phyloP scores from a whole-genome alignment of 805 yeast genomes.

The Diddensiella santjacobensis region DNA sequence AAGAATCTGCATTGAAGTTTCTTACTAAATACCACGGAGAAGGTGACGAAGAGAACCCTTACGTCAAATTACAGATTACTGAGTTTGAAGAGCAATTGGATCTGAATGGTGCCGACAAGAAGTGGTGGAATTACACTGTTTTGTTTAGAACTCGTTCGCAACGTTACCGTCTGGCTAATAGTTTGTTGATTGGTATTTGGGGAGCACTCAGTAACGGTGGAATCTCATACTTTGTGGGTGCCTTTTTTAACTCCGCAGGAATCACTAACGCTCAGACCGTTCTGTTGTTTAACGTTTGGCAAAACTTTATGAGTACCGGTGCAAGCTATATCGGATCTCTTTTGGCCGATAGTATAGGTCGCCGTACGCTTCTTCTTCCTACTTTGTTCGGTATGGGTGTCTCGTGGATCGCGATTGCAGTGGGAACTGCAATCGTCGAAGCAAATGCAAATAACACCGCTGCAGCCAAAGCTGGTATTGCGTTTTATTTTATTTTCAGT shows the following conservation, averaged over 20 bases:
- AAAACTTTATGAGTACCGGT: background rate
- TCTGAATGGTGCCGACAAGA: conserved; percentile 13
- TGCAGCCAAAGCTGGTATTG: conserved; percentile 25
- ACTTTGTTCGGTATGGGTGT: conserved; percentile 25
- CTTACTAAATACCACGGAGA: conserved; percentile 16
- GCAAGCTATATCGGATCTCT: conserved; percentile 17
- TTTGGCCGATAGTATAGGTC: conserved; percentile 26
- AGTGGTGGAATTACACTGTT: conserved; percentile 17
- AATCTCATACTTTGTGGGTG: conserved; percentile 15
- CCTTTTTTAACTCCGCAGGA: conserved; percentile 14
- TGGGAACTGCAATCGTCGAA: conserved; percentile 24
- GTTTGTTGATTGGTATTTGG: conserved; percentile 13
- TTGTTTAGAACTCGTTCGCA: conserved; percentile 13
- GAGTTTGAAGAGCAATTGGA: conserved; percentile 13
- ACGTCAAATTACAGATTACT: conserved; percentile 10
- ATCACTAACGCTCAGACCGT: conserved; percentile 10
- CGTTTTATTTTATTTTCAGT: conserved; percentile 12
- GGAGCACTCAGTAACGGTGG: conserved; percentile 14
- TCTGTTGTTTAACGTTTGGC: conserved; percentile 8
- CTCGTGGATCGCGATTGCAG: conserved; percentile 26
- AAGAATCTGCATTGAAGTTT: conserved; percentile 8
- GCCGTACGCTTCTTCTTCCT: conserved; percentile 27
- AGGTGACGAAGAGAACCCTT: conserved; percentile 10
- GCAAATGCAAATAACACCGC: conserved; percentile 10
- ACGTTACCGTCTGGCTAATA: conserved; percentile 15